Conservation (phyloP, 1,284 basidiomycete genomes). For the Heterobasidion irregulare region DNA sequence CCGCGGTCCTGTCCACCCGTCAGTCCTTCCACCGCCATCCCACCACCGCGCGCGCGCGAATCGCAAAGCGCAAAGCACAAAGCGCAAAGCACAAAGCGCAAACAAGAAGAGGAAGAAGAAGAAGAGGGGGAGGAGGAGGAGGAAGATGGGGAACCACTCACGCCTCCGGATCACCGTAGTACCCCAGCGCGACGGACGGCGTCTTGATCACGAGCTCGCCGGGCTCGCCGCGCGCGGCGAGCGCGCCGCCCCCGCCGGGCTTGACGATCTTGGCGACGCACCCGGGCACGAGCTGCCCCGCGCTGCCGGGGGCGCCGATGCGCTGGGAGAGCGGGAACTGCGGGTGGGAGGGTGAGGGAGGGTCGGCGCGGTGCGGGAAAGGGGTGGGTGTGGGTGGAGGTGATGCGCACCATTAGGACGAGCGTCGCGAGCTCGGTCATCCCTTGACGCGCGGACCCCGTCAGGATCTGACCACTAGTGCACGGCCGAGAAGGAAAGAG, state of each 20-base stretch:
- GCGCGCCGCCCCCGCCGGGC: conserved; percentile 38
- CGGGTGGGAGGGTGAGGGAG: neutral
- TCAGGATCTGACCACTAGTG: too few relatives aligned
- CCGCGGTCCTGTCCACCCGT: conserved; percentile 34
- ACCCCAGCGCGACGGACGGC: conserved; percentile 49
- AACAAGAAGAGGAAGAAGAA: conserved; percentile 8
- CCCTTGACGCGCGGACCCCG: conserved; percentile 10
- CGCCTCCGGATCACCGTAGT: conserved; percentile 49
- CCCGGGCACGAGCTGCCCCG: conserved; percentile 50
- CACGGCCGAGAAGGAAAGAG: too few relatives aligned
- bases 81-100: too few relatives aligned
- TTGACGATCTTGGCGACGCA: conserved; percentile 48
- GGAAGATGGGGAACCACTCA: too few relatives aligned
- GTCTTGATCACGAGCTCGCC: conserved; percentile 58
- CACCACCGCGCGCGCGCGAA: neutral
- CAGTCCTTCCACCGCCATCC: neutral
- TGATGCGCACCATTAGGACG: conserved; percentile 20
- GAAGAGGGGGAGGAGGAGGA: too few relatives aligned
- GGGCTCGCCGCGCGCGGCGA: conserved; percentile 53
- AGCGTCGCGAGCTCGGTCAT: conserved; percentile 43
- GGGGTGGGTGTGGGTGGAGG: neutral
- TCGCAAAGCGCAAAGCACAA: too few relatives aligned
- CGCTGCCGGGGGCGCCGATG: conserved; percentile 45
- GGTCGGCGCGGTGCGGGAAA: neutral
- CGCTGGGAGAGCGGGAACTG: conserved; percentile 28